phyloP scores from a whole-genome alignment of 768 basidiomycete genomes.

The Hemileccinum rubropunctum region DNA sequence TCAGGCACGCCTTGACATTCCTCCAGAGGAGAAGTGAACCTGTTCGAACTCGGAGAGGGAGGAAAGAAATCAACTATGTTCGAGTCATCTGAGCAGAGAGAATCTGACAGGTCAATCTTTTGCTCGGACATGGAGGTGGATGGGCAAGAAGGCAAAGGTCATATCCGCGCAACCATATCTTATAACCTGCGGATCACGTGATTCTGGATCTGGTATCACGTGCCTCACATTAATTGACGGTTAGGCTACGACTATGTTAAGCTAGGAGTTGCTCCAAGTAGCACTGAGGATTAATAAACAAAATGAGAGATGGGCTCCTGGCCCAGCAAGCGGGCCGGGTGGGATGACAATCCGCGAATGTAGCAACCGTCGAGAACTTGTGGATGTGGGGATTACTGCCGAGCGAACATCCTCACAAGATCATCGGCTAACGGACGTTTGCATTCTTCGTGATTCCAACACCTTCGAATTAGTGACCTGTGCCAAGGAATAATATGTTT shows the following conservation, averaged over 20 bases:
- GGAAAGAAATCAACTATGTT: conserved; percentile 8
- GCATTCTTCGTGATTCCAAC: conserved; percentile 16
- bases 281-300: no score
- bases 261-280: no score
- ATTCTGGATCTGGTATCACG: no score
- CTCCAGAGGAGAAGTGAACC: conserved; percentile 22
- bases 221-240: no score
- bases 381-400: neutral
- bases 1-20: conserved; percentile 5
- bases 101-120: neutral
- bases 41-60: conserved; percentile 16
- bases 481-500: conserved; percentile 2
- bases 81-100: conserved; percentile 16
- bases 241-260: no score
- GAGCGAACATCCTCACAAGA: conserved; percentile 7
- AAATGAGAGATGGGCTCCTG: neutral
- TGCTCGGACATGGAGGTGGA: conserved; percentile 16
- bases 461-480: conserved; percentile 8
- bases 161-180: no score
- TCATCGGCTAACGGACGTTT: conserved; percentile 16
- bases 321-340: neutral
- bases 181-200: no score
- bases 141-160: conserved; percentile 1
- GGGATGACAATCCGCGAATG: neutral
- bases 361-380: neutral